phyloP scores from a whole-genome alignment of 441 rosid species.

The Erodium moschatum region DNA sequence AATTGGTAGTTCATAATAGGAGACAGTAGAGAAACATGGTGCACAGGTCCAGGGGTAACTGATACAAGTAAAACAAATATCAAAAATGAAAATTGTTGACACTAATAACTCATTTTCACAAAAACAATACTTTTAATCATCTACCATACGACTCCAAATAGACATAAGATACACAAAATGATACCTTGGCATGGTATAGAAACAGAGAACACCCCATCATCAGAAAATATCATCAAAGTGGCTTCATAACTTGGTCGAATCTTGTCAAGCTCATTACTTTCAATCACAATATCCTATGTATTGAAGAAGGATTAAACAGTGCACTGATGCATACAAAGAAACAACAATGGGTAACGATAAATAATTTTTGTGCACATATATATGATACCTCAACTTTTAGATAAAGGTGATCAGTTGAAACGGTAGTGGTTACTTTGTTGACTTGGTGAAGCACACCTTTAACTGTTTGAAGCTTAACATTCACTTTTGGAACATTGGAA shows the following conservation, averaged over 20 bases:
- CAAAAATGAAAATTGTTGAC: background rate
- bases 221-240: conserved; percentile 32
- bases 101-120: background rate
- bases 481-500: conserved; percentile 29
- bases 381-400: conserved; percentile 42
- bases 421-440: conserved; percentile 25
- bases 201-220: conserved; percentile 28
- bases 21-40: conserved; percentile 25
- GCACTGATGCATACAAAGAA: background rate
- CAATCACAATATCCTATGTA: conserved; percentile 38
- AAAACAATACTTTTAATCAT: background rate
- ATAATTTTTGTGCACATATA: background rate
- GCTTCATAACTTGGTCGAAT: conserved; percentile 43
- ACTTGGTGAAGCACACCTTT: conserved; percentile 14
- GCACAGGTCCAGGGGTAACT: conserved; percentile 46
- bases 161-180: background rate
- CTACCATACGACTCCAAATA: background rate
- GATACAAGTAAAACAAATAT: conserved; percentile 17
- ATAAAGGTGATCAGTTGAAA: conserved; percentile 26
- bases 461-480: conserved; percentile 25
- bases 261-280: conserved; percentile 34
- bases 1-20: conserved; percentile 22
- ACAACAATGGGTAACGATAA: background rate
- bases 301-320: conserved; percentile 10
- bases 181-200: conserved; percentile 52